These are phyloP conservation scores for Fusarium irregulare DNA, from an alignment of 2,329 filamentous ascomycete genomes.

Conservation along the genomic window DNA sequence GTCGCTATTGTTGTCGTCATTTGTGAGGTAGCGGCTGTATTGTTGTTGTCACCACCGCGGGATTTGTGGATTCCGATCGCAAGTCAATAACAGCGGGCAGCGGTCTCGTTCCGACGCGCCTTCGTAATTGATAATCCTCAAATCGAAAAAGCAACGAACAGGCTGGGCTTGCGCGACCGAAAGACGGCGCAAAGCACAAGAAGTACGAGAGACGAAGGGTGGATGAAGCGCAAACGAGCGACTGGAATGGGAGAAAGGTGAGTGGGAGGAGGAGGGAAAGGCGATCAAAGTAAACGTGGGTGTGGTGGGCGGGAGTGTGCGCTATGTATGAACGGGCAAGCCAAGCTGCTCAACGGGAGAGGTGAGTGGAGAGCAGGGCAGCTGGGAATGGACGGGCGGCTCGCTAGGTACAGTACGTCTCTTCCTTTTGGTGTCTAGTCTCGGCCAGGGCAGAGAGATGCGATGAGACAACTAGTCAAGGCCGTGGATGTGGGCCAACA, in stretches of 20 bases:
- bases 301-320: slow-evolving; percentile 43
- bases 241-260: slow-evolving; percentile 50
- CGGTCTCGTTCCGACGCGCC: slow-evolving; percentile 31
- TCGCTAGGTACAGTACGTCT: slow-evolving; percentile 19
- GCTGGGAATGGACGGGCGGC: slow-evolving; percentile 24
- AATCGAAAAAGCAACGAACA: slow-evolving; percentile 19
- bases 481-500: slow-evolving; percentile 40
- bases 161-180: slow-evolving; percentile 36
- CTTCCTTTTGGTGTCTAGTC: slow-evolving; percentile 18
- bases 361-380: slow-evolving; percentile 27
- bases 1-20: slow-evolving; percentile 20
- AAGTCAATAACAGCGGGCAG: slow-evolving; percentile 25
- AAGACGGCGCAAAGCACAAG: slow-evolving; percentile 36
- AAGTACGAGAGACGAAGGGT: slow-evolving; percentile 36
- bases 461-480: slow-evolving; percentile 33
- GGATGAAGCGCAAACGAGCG: slow-evolving; percentile 49
- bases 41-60: slow-evolving; percentile 28
- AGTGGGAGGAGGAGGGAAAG: slow-evolving; percentile 45
- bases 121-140: slow-evolving; percentile 35
- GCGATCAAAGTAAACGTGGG: slow-evolving; percentile 39
- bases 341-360: slow-evolving; percentile 28
- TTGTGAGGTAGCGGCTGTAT: slow-evolving; percentile 17
- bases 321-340: slow-evolving; percentile 41
- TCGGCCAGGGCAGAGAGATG: slow-evolving; percentile 16
- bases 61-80: slow-evolving; percentile 33